Evolutionary conservation across 345 rosid genomes (phyloP).

Genomic region (Bruguiera sexangula): DNA sequence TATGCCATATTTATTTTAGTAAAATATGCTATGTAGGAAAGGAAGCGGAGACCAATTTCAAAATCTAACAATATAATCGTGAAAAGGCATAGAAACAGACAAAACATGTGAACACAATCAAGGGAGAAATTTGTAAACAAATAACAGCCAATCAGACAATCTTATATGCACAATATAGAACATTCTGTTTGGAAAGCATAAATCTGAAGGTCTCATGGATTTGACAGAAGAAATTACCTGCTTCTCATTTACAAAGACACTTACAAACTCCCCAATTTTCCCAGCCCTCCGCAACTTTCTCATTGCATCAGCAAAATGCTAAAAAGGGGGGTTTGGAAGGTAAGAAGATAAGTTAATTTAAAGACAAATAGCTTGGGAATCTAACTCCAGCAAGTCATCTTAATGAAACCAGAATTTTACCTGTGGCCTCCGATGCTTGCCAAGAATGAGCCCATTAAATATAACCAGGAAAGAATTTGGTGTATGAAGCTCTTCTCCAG

Average conservation of each 20-base stretch:
- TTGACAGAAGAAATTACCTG: conserved; percentile 56
- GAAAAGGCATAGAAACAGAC: background rate
- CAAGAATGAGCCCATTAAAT: conserved; percentile 84
- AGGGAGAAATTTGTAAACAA: background rate
- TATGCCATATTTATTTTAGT: no score
- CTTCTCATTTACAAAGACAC: conserved; percentile 83
- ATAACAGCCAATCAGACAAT: background rate
- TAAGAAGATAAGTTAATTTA: conserved; percentile 15
- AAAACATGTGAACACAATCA: background rate
- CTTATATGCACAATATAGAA: background rate
- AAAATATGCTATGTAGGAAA: no score
- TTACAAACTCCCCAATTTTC: conserved; percentile 85
- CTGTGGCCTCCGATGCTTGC: conserved; percentile 93
- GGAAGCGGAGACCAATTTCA: no score
- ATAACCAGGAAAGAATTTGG: conserved; percentile 78
- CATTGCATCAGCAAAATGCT: conserved; percentile 66
- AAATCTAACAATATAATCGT: no score
- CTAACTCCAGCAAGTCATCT: background rate
- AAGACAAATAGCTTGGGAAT: background rate
- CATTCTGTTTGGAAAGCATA: background rate
- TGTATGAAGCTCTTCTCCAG: conserved; percentile 88
- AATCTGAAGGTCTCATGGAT: background rate
- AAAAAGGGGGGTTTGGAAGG: conserved; percentile 16
- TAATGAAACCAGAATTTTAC: conserved; percentile 28
- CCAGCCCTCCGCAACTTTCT: conserved; percentile 90